phyloP scores from a whole-genome alignment of 2,329 filamentous ascomycete species.

The Claviceps quebecensis region DNA sequence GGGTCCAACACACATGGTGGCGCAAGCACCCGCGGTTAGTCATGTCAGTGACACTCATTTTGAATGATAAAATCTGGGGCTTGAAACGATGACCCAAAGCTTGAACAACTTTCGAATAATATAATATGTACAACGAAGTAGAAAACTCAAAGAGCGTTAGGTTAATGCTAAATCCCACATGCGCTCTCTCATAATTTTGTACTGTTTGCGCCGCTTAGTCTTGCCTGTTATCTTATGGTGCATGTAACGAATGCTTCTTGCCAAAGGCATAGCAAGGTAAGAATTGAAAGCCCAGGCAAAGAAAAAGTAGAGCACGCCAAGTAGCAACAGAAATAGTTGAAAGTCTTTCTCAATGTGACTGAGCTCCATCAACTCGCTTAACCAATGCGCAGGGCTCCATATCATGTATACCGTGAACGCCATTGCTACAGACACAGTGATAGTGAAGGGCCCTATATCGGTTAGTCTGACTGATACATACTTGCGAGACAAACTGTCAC shows the following conservation, averaged over 20 bases:
- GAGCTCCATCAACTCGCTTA: constrained; percentile 69
- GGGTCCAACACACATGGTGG: too few relatives aligned
- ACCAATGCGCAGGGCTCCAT: constrained; percentile 53
- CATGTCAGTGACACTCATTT: too few relatives aligned
- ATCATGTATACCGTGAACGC: constrained; percentile 67
- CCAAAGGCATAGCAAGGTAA: constrained; percentile 53
- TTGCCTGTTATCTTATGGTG: constrained; percentile 44
- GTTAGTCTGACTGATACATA: background rate
- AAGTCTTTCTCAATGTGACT: constrained; percentile 63
- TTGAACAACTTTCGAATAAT: too few relatives aligned
- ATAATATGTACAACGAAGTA: too few relatives aligned
- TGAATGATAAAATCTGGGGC: too few relatives aligned
- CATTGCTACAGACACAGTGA: constrained; percentile 57
- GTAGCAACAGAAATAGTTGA: constrained; percentile 52
- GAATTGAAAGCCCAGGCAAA: constrained; percentile 60
- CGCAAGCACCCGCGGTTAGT: too few relatives aligned
- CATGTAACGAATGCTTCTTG: constrained; percentile 49
- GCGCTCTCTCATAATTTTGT: constrained; percentile 65
- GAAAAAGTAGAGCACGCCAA: constrained; percentile 57
- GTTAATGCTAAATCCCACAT: constrained; percentile 11
- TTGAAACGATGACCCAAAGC: too few relatives aligned
- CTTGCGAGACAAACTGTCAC: constrained; percentile 17
- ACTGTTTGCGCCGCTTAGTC: constrained; percentile 70
- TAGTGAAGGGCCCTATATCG: constrained; percentile 61
- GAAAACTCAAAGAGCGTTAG: background rate